phyloP scores from a whole-genome alignment of 2,329 filamentous ascomycete genomes.

The Penicillium sumatraense region DNA sequence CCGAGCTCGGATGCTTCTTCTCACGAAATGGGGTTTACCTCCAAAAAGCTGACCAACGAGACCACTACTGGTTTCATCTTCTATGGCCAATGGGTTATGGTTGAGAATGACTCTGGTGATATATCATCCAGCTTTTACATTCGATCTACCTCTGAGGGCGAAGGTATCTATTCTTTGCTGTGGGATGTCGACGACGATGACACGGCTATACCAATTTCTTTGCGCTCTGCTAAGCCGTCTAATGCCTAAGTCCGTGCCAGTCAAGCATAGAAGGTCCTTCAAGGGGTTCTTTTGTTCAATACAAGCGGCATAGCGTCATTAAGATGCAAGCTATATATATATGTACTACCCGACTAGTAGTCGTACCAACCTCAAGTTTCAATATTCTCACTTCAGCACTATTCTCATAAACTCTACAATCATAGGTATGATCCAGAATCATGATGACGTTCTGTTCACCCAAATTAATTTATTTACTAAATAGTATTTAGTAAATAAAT shows the following conservation, averaged over 20 bases:
- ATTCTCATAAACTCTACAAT: no score
- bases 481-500: no score
- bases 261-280: no score
- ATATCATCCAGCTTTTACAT: constrained; percentile 15
- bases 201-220: constrained; percentile 8
- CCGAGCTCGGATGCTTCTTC: constrained; percentile 10
- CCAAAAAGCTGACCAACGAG: constrained; percentile 7
- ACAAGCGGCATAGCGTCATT: no score
- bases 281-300: no score
- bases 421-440: no score
- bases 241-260: background rate
- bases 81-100: constrained; percentile 13
- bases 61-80: constrained; percentile 9
- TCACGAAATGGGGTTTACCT: constrained; percentile 7
- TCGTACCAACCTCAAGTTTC: no score
- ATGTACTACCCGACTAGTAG: no score
- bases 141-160: background rate
- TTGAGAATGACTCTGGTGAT: constrained; percentile 1
- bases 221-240: constrained; percentile 8
- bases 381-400: no score
- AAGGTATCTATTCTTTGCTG: constrained; percentile 9
- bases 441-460: no score
- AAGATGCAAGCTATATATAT: no score
- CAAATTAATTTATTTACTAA: no score
- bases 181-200: constrained; percentile 12